Base-by-base conservation (phyloP, 495 filamentous ascomycete species). In the Hypoxylon intermedium region DNA sequence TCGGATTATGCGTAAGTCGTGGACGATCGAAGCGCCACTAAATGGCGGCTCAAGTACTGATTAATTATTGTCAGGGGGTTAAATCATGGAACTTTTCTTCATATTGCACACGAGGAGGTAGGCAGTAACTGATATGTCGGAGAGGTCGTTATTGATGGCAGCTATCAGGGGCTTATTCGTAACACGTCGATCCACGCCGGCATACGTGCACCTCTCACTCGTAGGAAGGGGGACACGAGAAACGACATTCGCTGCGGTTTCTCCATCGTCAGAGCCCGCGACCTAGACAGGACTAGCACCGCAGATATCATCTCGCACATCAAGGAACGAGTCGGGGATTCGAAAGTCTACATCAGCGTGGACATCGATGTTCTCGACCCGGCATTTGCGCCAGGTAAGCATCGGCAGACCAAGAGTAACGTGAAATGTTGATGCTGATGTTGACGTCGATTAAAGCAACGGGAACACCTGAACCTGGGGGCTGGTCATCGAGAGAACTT, bases 291-390 rank as follows among this genome's bases (percentile, higher is more conserved):
- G 1, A 82, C 92, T 57, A 91, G 91, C 53, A 76, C 73, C 31
- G 77, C 82, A 0, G 91, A 88, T 0, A 86, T 96, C 41, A 87
- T 94, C 57, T 77, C 88, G 64, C 87, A 83, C 60, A 92, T 95
- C 65, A 79, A 86, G 40, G 81, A 89, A 1, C 77, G 89, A 2
- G 89, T 96, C 5, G 90, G 89, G 1, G 81, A 84, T 12, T 85
- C 88, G 38, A 87, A 83, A 0, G 88, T 94, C 1, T 96, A 96
- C 67, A 78, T 95, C 36, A 90, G 85, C 50, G 91, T 96, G 36
- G 92, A 96, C 65, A 95, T 96, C 53, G 92, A 96, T 66, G 90
- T 89, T 0, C 72, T 96, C 11, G 92, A 96, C 67, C 91, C 92
- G 3, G 92, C 90, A 2, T 76, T 62, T 58, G 74, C 74, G 19